Conservation (phyloP, 2,329 filamentous ascomycete species). For the Monosporascus ibericus region DNA sequence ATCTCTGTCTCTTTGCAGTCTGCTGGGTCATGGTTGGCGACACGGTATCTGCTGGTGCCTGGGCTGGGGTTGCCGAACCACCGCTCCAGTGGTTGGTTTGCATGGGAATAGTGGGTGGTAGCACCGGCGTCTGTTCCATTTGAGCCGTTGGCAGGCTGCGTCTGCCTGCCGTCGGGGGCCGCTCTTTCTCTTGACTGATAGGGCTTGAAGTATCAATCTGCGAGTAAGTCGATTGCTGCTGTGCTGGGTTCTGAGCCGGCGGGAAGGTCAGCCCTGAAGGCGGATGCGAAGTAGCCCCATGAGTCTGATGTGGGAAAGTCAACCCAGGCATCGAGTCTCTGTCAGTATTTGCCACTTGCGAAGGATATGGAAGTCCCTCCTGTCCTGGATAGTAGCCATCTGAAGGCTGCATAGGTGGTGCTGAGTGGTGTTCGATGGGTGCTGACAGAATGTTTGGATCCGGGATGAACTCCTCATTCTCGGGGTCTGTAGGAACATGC, state of each 20-base stretch:
- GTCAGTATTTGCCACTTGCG: slow-evolving; percentile 5
- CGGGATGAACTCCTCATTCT: slow-evolving; percentile 27
- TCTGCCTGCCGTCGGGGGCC: slow-evolving; percentile 8
- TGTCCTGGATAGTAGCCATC: slow-evolving; percentile 14
- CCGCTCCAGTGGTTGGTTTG: slow-evolving; percentile 14
- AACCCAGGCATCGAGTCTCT: slow-evolving; percentile 5
- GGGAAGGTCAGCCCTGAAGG: slow-evolving; percentile 10
- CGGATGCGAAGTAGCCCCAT: slow-evolving; percentile 8
- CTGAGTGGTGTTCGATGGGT: slow-evolving; percentile 15
- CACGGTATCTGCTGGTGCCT: slow-evolving; percentile 7
- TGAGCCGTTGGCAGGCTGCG: slow-evolving; percentile 17
- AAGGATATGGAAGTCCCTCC: slow-evolving; percentile 11
- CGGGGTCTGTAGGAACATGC: slow-evolving; percentile 13
- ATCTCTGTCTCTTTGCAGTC: slow-evolving; percentile 14
- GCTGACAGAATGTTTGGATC: slow-evolving; percentile 26
- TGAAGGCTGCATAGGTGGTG: slow-evolving; percentile 6
- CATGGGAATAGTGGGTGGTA: slow-evolving; percentile 12
- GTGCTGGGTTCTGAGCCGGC: slow-evolving; percentile 5
- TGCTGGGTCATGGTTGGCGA: slow-evolving; percentile 15
- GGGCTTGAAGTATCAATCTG: slow-evolving; percentile 4
- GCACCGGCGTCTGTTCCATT: slow-evolving; percentile 16
- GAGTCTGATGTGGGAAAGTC: slow-evolving; percentile 12
- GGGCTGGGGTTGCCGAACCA: slow-evolving; percentile 7
- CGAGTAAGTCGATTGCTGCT: slow-evolving; percentile 7
- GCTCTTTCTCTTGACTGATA: slow-evolving; percentile 9